Percentiles rank a stretch among this genome's conserved stretches.
These are phyloP conservation scores for Russula sp. DNA, from an alignment of 768 basidiomycete genomes.

Conservation along the genomic window DNA sequence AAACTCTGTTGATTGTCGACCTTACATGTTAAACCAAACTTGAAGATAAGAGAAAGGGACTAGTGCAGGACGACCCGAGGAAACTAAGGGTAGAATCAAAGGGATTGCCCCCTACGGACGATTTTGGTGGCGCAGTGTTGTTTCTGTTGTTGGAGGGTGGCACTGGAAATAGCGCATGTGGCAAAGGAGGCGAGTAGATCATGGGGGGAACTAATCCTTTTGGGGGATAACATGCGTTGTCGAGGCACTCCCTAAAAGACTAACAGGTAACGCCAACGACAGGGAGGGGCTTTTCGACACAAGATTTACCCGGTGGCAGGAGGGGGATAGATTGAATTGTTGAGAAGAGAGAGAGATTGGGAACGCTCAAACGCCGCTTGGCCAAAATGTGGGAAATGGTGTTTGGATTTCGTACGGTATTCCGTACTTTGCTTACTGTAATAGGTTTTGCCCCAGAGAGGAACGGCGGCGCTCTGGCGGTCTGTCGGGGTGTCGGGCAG, in stretches of 20 bases:
- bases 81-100: constrained; percentile 1
- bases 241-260: not conserved
- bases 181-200: no score
- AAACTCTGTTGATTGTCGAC: not conserved
- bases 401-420: not conserved
- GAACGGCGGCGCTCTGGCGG: no score
- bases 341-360: no score
- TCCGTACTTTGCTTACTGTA: not conserved
- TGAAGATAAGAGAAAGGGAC: no score
- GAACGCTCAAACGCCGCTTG: not conserved
- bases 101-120: not conserved
- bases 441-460: not conserved
- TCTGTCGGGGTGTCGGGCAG: no score
- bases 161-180: no score
- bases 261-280: not conserved
- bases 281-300: not conserved
- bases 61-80: no score
- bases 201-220: not conserved
- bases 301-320: no score
- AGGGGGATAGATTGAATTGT: no score
- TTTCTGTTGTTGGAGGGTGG: no score
- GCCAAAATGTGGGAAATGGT: not conserved
- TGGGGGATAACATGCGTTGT: not conserved
- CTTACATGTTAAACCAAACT: no score
- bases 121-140: not conserved